Conservation (phyloP, 495 filamentous ascomycete genomes). For the Tuber melanosporum region DNA sequence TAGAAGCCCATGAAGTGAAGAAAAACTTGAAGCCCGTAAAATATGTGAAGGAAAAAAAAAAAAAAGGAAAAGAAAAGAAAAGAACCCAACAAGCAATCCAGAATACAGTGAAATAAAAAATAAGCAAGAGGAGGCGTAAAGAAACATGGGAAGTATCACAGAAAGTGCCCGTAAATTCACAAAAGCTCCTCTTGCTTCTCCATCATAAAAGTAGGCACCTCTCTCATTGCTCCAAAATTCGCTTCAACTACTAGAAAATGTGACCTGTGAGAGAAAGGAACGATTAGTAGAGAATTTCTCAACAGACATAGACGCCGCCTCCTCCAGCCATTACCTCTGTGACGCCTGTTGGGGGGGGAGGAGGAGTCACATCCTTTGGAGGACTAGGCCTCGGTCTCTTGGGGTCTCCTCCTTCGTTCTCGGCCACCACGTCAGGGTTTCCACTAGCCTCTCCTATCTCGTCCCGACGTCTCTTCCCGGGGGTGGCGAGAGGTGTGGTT, state of each 20-base stretch:
- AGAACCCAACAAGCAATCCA: background rate
- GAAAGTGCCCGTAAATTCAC: background rate
- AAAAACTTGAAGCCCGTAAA: background rate
- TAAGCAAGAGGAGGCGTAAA: background rate
- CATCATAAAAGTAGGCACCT: background rate
- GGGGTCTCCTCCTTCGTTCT: constrained; percentile 26
- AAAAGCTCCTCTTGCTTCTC: constrained; percentile 13
- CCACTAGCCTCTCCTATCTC: constrained; percentile 3
- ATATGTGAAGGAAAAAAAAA: background rate
- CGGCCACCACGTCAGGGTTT: constrained; percentile 12
- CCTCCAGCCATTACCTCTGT: constrained; percentile 34
- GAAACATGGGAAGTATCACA: background rate
- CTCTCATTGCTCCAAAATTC: background rate
- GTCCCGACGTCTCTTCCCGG: constrained; percentile 30
- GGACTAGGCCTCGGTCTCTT: constrained; percentile 31
- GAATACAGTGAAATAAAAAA: background rate
- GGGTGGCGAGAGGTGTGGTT: constrained; percentile 10
- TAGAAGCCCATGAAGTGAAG: background rate
- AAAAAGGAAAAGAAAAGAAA: background rate
- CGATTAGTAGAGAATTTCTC: constrained; percentile 8
- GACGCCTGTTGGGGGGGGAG: constrained; percentile 25
- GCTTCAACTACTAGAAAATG: background rate
- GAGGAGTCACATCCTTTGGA: constrained; percentile 25
- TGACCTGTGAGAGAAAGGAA: background rate
- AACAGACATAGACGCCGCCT: constrained; percentile 32